Percentiles rank a stretch among this genome's conserved stretches.
Conservation (phyloP, 306 rosid genomes). For the Glycine soja region DNA sequence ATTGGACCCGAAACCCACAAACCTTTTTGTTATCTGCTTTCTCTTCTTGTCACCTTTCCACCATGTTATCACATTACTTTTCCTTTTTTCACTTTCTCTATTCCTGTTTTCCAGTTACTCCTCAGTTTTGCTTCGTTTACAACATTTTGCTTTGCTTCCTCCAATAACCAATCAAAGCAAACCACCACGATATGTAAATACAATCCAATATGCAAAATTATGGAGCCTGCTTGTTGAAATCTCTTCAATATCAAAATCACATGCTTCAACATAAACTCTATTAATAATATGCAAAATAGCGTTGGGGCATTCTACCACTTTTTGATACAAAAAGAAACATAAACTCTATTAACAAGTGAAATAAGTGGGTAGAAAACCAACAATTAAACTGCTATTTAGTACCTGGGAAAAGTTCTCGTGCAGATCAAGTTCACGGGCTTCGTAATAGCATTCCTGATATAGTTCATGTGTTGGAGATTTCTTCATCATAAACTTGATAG, state of each 20-base stretch:
- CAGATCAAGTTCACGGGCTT: no score
- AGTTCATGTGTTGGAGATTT: slow-evolving; percentile 44
- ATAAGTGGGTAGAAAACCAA: no score
- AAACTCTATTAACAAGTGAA: no score
- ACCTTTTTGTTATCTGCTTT: slow-evolving; percentile 29
- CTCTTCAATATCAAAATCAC: no score
- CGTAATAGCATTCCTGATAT: no score
- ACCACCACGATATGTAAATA: not conserved
- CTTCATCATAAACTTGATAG: slow-evolving; percentile 35
- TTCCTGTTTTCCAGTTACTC: not conserved
- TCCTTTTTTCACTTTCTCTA: slow-evolving; percentile 54
- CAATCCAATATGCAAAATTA: not conserved
- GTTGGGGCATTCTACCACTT: no score
- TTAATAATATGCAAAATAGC: no score
- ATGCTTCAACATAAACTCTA: no score
- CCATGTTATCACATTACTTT: slow-evolving; percentile 54
- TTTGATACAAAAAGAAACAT: no score
- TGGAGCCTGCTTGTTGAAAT: no score
- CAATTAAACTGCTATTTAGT: no score
- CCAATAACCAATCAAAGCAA: slow-evolving; percentile 53
- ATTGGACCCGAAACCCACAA: slow-evolving; percentile 57
- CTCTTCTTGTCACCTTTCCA: slow-evolving; percentile 58
- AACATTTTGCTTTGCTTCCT: slow-evolving; percentile 61
- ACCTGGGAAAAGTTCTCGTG: no score
- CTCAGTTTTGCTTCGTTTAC: slow-evolving; percentile 25